Evolutionary conservation across 2,329 filamentous ascomycete species (phyloP).

Genomic region (Sclerotinia sclerotiorum): DNA sequence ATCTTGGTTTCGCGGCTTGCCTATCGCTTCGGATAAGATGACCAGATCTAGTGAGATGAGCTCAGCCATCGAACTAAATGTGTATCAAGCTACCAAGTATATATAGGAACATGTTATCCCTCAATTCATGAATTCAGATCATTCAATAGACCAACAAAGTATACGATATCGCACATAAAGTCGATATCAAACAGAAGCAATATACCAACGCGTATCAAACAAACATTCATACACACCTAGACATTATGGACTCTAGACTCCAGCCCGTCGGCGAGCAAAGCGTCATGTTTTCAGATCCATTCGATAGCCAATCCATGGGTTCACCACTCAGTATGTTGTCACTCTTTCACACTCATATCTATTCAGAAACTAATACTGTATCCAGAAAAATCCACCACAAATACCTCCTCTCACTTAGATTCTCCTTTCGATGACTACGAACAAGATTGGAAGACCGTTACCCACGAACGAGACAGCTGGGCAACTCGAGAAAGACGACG

Average conservation of each 20-base stretch:
- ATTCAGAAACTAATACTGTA: background rate
- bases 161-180: background rate
- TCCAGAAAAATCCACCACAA: conserved; percentile 11
- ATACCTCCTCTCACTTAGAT: background rate
- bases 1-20: background rate
- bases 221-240: conserved; percentile 1
- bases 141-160: background rate
- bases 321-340: conserved; percentile 8
- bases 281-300: background rate
- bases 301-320: background rate
- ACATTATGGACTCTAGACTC: conserved; percentile 7
- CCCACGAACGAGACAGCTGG: conserved; percentile 14
- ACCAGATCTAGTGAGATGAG: background rate
- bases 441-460: conserved; percentile 21
- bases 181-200: background rate
- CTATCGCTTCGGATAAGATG: background rate
- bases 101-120: background rate
- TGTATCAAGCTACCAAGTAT: conserved; percentile 1
- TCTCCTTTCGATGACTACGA: conserved; percentile 22
- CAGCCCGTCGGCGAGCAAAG: background rate
- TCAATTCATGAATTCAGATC: background rate
- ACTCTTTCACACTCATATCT: background rate
- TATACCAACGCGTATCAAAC: background rate
- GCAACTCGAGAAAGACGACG: conserved; percentile 13
- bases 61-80: background rate